phyloP scores from a whole-genome alignment of 345 rosid species.

The Moringa oleifera region DNA sequence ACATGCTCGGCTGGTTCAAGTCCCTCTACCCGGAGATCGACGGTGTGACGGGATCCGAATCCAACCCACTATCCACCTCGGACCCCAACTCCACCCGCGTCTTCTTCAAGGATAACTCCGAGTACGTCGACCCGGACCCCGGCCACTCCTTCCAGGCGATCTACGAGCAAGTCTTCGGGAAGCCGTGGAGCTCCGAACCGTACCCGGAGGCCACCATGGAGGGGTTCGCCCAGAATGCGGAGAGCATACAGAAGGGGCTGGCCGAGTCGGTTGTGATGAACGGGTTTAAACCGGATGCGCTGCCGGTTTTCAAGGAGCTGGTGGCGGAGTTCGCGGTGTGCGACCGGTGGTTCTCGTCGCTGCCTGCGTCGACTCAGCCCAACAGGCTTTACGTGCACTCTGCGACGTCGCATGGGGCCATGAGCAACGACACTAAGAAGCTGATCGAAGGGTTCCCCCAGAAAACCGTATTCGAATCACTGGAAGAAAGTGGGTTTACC shows the following conservation, averaged over 20 bases:
- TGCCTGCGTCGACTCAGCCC: slow-evolving; percentile 65
- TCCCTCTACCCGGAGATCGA: slow-evolving; percentile 49
- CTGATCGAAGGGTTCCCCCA: slow-evolving; percentile 60
- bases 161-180: slow-evolving; percentile 66
- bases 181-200: slow-evolving; percentile 29
- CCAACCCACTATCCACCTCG: slow-evolving; percentile 58
- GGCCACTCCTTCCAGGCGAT: slow-evolving; percentile 72
- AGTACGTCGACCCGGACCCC: slow-evolving; percentile 64
- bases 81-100: slow-evolving; percentile 40
- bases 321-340: slow-evolving; percentile 65
- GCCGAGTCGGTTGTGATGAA: slow-evolving; percentile 62
- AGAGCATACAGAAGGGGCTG: slow-evolving; percentile 40
- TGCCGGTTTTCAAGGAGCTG: slow-evolving; percentile 57
- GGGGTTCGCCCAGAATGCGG: slow-evolving; percentile 66
- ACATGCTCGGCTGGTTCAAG: slow-evolving; percentile 92
- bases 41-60: slow-evolving; percentile 66
- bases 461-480: slow-evolving; percentile 61
- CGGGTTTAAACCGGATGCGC: slow-evolving; percentile 58
- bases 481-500: slow-evolving; percentile 50
- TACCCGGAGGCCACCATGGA: slow-evolving; percentile 37
- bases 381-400: slow-evolving; percentile 60
- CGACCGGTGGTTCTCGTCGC: slow-evolving; percentile 74
- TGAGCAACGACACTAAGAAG: slow-evolving; percentile 42
- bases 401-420: slow-evolving; percentile 69
- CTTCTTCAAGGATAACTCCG: slow-evolving; percentile 40